Evolutionary conservation across 345 rosid species (phyloP).

Genomic region (Eucalyptus paniculata): DNA sequence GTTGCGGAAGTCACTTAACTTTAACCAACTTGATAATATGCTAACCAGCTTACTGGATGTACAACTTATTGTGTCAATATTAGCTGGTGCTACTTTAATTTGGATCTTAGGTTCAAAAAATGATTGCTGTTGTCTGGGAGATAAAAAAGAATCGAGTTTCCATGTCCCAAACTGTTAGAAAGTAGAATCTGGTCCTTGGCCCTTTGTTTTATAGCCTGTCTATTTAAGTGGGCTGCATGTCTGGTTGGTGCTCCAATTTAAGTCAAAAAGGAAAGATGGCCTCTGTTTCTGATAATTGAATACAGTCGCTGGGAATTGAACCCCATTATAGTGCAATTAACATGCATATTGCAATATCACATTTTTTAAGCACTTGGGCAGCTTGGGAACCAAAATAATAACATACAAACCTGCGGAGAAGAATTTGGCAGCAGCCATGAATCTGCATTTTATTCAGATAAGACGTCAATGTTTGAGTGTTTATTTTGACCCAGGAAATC

Average conservation of each 20-base stretch:
- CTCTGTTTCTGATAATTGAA: not conserved
- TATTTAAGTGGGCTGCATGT: not conserved
- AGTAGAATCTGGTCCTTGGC: not conserved
- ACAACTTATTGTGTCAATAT: not conserved
- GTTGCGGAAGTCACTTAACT: not conserved
- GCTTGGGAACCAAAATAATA: not conserved
- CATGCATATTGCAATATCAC: not conserved
- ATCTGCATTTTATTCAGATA: conserved; percentile 10
- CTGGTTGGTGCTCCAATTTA: not conserved
- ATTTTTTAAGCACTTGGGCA: not conserved
- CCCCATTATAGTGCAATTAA: not conserved
- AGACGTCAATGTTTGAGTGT: conserved; percentile 38
- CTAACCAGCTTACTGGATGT: not conserved
- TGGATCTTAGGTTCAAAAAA: not conserved
- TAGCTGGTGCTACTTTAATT: not conserved
- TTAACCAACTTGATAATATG: not conserved
- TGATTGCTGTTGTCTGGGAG: not conserved
- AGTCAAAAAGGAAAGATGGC: not conserved
- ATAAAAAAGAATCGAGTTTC: not conserved
- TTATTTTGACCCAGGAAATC: conserved; percentile 87
- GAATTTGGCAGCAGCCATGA: not conserved
- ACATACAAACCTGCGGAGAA: not conserved
- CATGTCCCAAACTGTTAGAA: not conserved
- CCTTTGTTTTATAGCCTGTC: not conserved
- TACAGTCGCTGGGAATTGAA: not conserved